Conservation (phyloP, 1,139 yeast species). For the Debaryomyces nepalensis region DNA sequence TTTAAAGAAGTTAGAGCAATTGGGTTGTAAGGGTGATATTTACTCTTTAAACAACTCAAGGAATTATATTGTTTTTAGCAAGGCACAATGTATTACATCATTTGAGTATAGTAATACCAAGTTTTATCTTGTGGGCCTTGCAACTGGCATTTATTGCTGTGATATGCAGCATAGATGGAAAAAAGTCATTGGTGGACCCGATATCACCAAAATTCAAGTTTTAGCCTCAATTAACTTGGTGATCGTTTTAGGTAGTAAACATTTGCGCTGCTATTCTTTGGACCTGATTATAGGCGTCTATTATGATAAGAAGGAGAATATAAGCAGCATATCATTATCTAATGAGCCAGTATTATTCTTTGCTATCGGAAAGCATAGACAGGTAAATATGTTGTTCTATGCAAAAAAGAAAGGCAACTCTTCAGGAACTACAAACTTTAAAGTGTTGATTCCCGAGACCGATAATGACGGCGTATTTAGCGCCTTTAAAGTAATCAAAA, state of each 20-base stretch:
- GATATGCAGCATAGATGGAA: constrained; percentile 62
- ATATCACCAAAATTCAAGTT: constrained; percentile 65
- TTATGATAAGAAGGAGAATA: constrained; percentile 35
- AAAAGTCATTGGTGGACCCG: constrained; percentile 56
- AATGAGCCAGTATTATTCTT: constrained; percentile 54
- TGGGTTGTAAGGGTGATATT: constrained; percentile 35
- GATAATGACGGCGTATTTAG: constrained; percentile 56
- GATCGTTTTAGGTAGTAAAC: constrained; percentile 61
- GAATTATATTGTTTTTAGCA: constrained; percentile 33
- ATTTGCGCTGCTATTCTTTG: constrained; percentile 64
- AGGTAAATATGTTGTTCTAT: constrained; percentile 59
- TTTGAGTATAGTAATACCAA: constrained; percentile 32
- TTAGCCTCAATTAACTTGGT: constrained; percentile 61
- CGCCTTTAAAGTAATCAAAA: constrained; percentile 52
- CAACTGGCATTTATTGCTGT: constrained; percentile 51
- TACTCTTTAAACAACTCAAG: constrained; percentile 29
- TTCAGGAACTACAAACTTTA: constrained; percentile 53
- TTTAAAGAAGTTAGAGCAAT: constrained; percentile 22
- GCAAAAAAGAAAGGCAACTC: constrained; percentile 54
- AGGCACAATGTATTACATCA: constrained; percentile 31
- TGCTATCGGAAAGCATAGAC: constrained; percentile 63
- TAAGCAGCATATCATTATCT: constrained; percentile 41
- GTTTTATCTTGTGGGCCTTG: constrained; percentile 40
- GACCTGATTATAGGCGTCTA: constrained; percentile 47
- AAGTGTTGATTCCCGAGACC: constrained; percentile 54